Conservation (phyloP, 2,329 filamentous ascomycete genomes). For the Erysiphe pulchra region DNA sequence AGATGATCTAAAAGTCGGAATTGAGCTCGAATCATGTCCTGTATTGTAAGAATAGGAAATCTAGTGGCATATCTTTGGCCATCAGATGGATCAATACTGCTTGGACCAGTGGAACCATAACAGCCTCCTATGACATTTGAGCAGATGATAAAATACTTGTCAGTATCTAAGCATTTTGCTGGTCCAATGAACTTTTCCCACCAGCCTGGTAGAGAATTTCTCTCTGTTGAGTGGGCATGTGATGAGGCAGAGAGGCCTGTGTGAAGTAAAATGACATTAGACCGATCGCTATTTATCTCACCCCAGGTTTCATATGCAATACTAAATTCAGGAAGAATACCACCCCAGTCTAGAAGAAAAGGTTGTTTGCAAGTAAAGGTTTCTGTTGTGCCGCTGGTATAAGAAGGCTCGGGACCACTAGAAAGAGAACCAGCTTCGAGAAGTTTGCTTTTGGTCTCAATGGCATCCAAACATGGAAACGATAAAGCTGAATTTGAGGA, state of each 20-base stretch:
- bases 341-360: constrained; percentile 79
- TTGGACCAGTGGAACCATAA: constrained; percentile 82
- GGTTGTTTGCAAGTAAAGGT: constrained; percentile 49
- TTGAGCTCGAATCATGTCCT: constrained; percentile 94
- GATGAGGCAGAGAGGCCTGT: constrained; percentile 93
- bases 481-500: constrained; percentile 65
- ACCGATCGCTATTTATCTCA: constrained; percentile 47
- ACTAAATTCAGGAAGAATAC: constrained; percentile 66
- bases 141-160: constrained; percentile 83
- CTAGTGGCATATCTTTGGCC: constrained; percentile 75
- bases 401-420: constrained; percentile 74
- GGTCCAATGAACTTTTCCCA: constrained; percentile 98
- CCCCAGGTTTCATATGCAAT: constrained; percentile 93
- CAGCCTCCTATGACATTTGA: constrained; percentile 93
- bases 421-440: constrained; percentile 41
- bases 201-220: constrained; percentile 78
- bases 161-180: constrained; percentile 59
- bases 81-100: constrained; percentile 63
- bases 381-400: constrained; percentile 70
- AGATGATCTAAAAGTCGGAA: constrained; percentile 67
- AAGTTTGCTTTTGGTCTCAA: constrained; percentile 52
- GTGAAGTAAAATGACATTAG: constrained; percentile 76
- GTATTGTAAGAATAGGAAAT: constrained; percentile 84
- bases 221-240: constrained; percentile 75
- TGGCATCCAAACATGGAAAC: constrained; percentile 71